Evolutionary conservation across 306 rosid species (phyloP), one percentile per base, ranked within the genome.

Genomic region (Medicago lupulina): DNA sequence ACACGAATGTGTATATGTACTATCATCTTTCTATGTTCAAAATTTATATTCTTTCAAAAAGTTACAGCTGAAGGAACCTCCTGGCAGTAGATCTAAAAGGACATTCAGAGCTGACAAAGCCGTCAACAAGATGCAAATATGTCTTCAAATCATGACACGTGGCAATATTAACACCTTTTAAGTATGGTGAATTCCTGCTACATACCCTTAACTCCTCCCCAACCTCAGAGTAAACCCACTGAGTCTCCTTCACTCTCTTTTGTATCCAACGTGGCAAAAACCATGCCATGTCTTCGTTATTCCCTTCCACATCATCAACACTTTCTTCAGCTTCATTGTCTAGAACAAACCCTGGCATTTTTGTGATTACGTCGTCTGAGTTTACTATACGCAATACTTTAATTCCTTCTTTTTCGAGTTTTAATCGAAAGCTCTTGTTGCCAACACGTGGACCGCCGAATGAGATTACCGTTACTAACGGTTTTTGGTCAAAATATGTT

Each of bases 371-470:
- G 38, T 93, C 98, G 0, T 90, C 90, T 0, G 93, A 86, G 83
- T 92, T 92, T n/a, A 92, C 98, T 28, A 92, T 89, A 6, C 98
- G 85, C 1, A 93, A 39, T 0, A 93, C 80, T 36, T 93, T 93
- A 0, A 88, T 86, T 12, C 90, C 96, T 55, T 83, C 85, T 64
- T 76, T 75, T 21, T 90, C 97, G 0, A 93, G 72, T 9, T 44
- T 23, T 23, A 3, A 73, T 18, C 89, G 73, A 81, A 93, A 93
- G 70, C 79, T 88, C 31, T 79, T 76, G 80, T 92, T 88, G 0
- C 97, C 97, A 0, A 93, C 95, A 0, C 98, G 91, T 0, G 98
- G 98, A 8, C 97, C 96, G 0, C 96, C 98, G 10, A 95, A 92
- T 0, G 97, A 90, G 0, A 92, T 72, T 2, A 92, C 98, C 2